Evolutionary conservation across 1,284 basidiomycete genomes (phyloP).

Genomic region (Austroboletus olivaceoglutinosus): DNA sequence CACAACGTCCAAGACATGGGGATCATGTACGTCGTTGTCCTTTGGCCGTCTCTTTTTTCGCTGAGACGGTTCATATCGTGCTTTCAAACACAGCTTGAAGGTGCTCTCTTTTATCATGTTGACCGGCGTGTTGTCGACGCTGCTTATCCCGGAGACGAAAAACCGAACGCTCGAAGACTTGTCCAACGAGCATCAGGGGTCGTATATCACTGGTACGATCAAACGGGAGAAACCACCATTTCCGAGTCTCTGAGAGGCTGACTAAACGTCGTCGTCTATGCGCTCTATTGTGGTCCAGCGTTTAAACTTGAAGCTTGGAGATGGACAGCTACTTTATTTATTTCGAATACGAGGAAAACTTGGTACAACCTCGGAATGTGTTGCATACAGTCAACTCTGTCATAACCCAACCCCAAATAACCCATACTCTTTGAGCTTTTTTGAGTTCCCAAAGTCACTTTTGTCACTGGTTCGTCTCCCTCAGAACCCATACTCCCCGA

Average conservation of each 20-base stretch:
- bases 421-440: too few species aligned
- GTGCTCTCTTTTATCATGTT: constrained; percentile 59
- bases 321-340: too few species aligned
- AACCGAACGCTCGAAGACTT: constrained; percentile 53
- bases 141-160: constrained; percentile 63
- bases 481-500: too few species aligned
- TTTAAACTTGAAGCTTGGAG: too few species aligned
- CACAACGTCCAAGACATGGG: constrained; percentile 41
- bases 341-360: too few species aligned
- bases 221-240: constrained; percentile 13
- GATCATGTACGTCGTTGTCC: constrained; percentile 31
- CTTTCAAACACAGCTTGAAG: constrained; percentile 34
- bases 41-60: not conserved
- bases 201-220: constrained; percentile 38
- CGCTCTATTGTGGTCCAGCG: not conserved
- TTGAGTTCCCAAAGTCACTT: too few species aligned
- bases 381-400: too few species aligned
- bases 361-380: too few species aligned
- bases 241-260: too few species aligned
- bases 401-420: too few species aligned
- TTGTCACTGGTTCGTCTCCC: too few species aligned
- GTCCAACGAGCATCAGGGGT: constrained; percentile 50
- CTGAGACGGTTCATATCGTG: not conserved
- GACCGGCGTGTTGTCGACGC: constrained; percentile 56
- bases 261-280: not conserved